Percentiles rank a stretch among this genome's conserved stretches.
Conservation (phyloP, 441 rosid species). For the Dalechampia spathulata region DNA sequence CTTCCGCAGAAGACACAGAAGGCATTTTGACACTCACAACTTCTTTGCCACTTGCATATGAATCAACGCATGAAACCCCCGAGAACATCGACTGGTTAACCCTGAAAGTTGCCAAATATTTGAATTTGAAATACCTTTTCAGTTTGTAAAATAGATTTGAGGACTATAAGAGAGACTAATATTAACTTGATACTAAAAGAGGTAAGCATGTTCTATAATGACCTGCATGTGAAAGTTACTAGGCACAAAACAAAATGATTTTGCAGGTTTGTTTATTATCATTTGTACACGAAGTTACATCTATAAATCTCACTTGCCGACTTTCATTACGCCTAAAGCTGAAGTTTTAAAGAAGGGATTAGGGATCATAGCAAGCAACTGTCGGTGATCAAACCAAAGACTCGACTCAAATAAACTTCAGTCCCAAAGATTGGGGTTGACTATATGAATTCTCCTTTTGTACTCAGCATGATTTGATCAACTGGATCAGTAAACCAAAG, state of each 20-base stretch:
- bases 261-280: neutral
- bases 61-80: conserved; percentile 51
- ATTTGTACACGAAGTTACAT: neutral
- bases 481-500: too few relatives aligned
- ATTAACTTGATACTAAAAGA: neutral
- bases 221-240: neutral
- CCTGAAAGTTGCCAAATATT: conserved; percentile 34
- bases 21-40: conserved; percentile 76
- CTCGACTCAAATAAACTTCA: too few relatives aligned
- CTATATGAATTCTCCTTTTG: too few relatives aligned
- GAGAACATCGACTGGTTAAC: conserved; percentile 85
- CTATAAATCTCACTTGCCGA: neutral
- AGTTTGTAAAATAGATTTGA: neutral
- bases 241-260: neutral
- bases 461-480: too few relatives aligned
- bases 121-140: neutral
- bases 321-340: neutral
- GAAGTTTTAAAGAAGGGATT: neutral
- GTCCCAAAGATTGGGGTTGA: too few relatives aligned
- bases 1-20: conserved; percentile 54
- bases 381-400: conserved; percentile 2
- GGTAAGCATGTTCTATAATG: neutral
- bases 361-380: neutral
- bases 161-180: neutral
- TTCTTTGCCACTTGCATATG: conserved; percentile 78